Conservation (phyloP, 75 land plant genomes). For the Cupressus sempervirens region DNA sequence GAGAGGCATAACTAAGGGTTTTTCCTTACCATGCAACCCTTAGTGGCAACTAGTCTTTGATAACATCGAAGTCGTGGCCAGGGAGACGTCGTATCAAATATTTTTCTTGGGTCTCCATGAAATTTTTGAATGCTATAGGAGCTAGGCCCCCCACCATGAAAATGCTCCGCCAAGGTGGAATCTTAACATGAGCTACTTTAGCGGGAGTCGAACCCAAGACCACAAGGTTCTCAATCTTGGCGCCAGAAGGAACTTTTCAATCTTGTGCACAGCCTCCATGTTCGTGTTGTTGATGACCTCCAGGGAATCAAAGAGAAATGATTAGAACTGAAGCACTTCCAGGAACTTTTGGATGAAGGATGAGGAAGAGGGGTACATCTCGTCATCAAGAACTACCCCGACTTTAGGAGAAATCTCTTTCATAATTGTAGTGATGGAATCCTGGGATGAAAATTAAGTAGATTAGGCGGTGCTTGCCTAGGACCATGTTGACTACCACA, state of each 20-base stretch:
- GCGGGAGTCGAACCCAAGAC: slow-evolving; percentile 19
- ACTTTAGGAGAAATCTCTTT: slow-evolving; percentile 34
- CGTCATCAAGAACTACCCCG: slow-evolving; percentile 50
- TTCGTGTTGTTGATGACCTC: slow-evolving; percentile 39
- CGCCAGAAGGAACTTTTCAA: slow-evolving; percentile 48
- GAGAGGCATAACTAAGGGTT: slow-evolving; percentile 72
- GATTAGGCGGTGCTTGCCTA: slow-evolving; percentile 35
- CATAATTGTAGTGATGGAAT: slow-evolving; percentile 27
- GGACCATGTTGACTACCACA: slow-evolving; percentile 47
- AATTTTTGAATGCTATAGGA: slow-evolving; percentile 54
- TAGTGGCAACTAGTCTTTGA: slow-evolving; percentile 45
- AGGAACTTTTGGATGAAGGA: slow-evolving; percentile 43
- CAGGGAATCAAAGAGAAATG: slow-evolving; percentile 70
- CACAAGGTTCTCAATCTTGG: slow-evolving; percentile 59
- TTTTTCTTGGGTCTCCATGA: slow-evolving; percentile 70
- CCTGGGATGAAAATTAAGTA: slow-evolving; percentile 5
- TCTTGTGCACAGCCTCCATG: slow-evolving; percentile 28
- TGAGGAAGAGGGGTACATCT: slow-evolving; percentile 15
- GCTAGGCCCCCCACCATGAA: slow-evolving; percentile 45
- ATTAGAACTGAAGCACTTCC: slow-evolving; percentile 69
- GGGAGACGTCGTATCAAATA: slow-evolving; percentile 45
- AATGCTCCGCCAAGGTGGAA: slow-evolving; percentile 45
- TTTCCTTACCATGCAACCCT: slow-evolving; percentile 73
- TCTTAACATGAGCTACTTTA: slow-evolving; percentile 11
- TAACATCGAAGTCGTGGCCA: slow-evolving; percentile 56